Evolutionary conservation across 2,329 filamentous ascomycete genomes (phyloP).

Genomic region (Apiospora phragmitis): DNA sequence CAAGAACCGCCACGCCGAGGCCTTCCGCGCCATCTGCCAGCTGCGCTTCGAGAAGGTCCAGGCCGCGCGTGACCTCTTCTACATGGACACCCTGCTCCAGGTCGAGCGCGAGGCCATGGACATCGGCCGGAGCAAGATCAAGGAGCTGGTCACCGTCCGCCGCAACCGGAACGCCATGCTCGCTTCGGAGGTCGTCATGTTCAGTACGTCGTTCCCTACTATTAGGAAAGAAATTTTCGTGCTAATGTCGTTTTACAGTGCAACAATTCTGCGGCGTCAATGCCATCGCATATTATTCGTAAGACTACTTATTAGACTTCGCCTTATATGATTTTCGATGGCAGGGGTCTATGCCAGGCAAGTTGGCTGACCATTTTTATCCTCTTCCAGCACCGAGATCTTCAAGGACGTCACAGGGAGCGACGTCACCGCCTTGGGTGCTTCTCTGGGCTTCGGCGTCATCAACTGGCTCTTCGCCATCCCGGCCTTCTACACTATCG

Average conservation of each 20-base stretch:
- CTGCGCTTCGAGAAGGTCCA: conserved; percentile 54
- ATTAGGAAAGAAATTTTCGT: conserved; percentile 17
- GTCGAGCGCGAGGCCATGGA: conserved; percentile 54
- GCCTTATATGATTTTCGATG: neutral
- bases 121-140: conserved; percentile 49
- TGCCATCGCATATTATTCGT: conserved; percentile 48
- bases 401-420: conserved; percentile 57
- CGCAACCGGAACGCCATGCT: conserved; percentile 63
- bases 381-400: conserved; percentile 50
- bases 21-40: conserved; percentile 45
- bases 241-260: neutral
- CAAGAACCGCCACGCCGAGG: conserved; percentile 46
- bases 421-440: conserved; percentile 52
- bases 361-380: conserved; percentile 36
- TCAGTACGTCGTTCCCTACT: conserved; percentile 42
- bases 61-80: conserved; percentile 56
- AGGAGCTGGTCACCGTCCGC: conserved; percentile 60
- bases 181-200: conserved; percentile 65
- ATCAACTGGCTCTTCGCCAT: conserved; percentile 67
- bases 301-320: neutral
- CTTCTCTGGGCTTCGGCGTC: conserved; percentile 64
- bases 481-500: conserved; percentile 65
- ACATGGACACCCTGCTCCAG: conserved; percentile 58
- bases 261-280: conserved; percentile 49
- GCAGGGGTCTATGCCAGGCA: neutral